Percentiles rank a stretch among this genome's conserved stretches.
Evolutionary conservation across 1,284 basidiomycete species (phyloP).

Genomic region (Ceratobasidium sp.): DNA sequence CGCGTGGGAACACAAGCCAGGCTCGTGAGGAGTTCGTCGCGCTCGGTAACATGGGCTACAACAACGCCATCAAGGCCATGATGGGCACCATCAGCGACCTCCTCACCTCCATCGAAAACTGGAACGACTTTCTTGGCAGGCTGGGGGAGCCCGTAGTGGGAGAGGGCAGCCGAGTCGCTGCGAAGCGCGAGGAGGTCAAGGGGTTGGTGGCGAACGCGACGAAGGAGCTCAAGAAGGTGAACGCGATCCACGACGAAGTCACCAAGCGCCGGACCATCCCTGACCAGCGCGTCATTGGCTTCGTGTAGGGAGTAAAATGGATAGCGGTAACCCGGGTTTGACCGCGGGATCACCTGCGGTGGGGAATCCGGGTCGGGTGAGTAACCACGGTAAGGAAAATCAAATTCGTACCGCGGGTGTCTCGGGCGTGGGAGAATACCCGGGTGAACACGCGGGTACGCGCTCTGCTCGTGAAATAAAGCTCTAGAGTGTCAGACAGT

Average conservation of each 20-base stretch:
- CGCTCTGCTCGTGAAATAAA: neutral
- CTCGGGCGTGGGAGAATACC: neutral
- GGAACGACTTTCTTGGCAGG: conserved; percentile 50
- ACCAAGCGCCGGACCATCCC: conserved; percentile 34
- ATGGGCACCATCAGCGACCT: conserved; percentile 53
- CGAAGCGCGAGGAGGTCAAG: conserved; percentile 52
- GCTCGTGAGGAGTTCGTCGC: conserved; percentile 56
- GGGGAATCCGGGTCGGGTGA: neutral
- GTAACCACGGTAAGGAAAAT: neutral
- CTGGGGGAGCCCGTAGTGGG: conserved; percentile 52
- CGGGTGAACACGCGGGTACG: conserved; percentile 12
- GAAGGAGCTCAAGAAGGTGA: conserved; percentile 39
- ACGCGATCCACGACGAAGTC: conserved; percentile 44
- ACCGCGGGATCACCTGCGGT: neutral
- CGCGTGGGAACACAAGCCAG: conserved; percentile 51
- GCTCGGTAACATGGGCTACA: conserved; percentile 55
- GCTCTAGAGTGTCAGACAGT: neutral
- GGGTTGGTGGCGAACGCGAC: conserved; percentile 46
- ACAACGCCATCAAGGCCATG: conserved; percentile 53
- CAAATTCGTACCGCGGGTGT: neutral
- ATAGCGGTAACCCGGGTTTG: neutral
- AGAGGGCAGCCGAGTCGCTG: conserved; percentile 49
- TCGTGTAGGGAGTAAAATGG: conserved; percentile 35
- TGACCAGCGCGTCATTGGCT: conserved; percentile 44
- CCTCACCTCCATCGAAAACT: conserved; percentile 50